Percentiles rank a stretch among this genome's conserved stretches.
Evolutionary conservation across 1,284 basidiomycete species (phyloP).

Genomic region (Mycena citricolor): DNA sequence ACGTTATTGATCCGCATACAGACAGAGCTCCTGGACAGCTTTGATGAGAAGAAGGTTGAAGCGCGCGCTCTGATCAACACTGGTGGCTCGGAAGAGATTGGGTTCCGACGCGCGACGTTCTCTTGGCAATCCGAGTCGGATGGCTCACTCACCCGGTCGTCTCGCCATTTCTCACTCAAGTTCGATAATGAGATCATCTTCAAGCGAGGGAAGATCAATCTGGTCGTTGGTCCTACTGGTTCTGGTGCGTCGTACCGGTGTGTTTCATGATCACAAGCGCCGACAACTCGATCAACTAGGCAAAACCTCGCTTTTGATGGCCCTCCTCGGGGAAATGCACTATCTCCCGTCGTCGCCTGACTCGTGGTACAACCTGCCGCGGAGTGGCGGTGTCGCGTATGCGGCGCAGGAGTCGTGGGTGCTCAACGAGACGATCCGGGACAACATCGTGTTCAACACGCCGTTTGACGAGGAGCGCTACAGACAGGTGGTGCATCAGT

Average conservation of each 20-base stretch:
- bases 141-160: constrained; percentile 32
- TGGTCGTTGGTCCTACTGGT: constrained; percentile 64
- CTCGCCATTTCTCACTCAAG: constrained; percentile 45
- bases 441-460: constrained; percentile 86
- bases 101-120: constrained; percentile 44
- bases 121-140: constrained; percentile 40
- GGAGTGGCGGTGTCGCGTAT: constrained; percentile 66
- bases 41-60: constrained; percentile 32
- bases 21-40: constrained; percentile 55
- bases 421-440: constrained; percentile 50
- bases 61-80: constrained; percentile 29
- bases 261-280: neutral
- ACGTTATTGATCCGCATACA: constrained; percentile 22
- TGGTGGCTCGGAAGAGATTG: constrained; percentile 30
- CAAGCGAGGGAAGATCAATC: constrained; percentile 55
- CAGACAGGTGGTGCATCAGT: constrained; percentile 59
- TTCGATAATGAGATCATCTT: constrained; percentile 58
- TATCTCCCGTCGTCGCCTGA: constrained; percentile 55
- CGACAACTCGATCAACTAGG: constrained; percentile 37
- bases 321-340: constrained; percentile 65
- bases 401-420: constrained; percentile 80
- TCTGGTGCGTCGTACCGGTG: constrained; percentile 34
- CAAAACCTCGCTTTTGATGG: constrained; percentile 55
- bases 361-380: constrained; percentile 67
- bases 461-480: constrained; percentile 75